Conservation (phyloP, 139 green algal genomes). For the Auxenochlorella pyrenoidosa region DNA sequence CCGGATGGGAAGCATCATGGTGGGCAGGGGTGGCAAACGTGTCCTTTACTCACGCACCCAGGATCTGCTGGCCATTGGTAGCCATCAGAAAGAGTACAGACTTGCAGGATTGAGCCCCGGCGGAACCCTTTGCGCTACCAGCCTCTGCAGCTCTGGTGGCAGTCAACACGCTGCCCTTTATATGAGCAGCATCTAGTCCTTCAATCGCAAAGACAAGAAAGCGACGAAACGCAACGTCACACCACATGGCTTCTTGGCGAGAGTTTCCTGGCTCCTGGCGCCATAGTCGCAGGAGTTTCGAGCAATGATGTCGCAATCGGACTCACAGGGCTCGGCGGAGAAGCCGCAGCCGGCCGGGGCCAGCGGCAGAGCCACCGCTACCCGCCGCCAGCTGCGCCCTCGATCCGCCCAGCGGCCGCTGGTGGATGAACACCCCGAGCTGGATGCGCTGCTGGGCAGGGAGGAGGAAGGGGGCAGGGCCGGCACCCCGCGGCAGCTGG, state of each 20-base stretch:
- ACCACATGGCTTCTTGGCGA: neutral
- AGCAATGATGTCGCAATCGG: no score
- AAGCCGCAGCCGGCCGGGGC: neutral
- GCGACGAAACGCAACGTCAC: neutral
- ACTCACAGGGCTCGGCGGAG: neutral
- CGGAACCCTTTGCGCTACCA: no score
- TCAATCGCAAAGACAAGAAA: neutral
- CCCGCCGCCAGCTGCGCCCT: slow-evolving; percentile 20
- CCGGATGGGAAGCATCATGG: no score
- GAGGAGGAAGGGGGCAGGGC: neutral
- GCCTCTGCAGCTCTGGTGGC: no score
- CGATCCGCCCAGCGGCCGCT: neutral
- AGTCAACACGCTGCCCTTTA: no score
- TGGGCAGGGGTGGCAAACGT: no score
- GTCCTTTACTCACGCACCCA: no score
- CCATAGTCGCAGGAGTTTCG: neutral
- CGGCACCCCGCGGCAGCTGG: neutral
- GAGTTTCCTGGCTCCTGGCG: neutral
- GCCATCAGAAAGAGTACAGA: no score
- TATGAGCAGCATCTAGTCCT: no score
- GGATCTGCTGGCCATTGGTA: no score
- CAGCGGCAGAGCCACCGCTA: neutral
- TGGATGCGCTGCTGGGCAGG: slow-evolving; percentile 28
- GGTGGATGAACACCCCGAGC: slow-evolving; percentile 9
- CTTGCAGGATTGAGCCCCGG: no score